Base-by-base conservation (phyloP, 116 monocot species). In the Dioscorea cayenensis region DNA sequence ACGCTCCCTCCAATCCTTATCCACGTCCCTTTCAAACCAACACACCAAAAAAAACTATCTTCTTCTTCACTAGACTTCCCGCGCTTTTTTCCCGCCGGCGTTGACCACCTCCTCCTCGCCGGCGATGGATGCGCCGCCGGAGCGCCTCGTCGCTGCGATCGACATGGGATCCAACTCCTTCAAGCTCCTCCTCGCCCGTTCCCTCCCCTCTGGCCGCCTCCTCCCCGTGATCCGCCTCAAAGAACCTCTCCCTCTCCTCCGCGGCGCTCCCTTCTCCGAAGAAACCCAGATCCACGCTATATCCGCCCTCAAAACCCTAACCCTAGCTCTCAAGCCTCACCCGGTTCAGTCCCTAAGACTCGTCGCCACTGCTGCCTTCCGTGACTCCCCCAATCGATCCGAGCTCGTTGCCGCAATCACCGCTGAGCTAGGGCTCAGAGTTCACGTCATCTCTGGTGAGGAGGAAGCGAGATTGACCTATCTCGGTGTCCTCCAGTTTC, bases 131-230 rank as follows among this genome's bases (percentile, higher is more conserved):
- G 55, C 55, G 55, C 14, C 55, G 55, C 5, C 55, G 55, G 55
- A 55, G 55, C 35, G 35, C 66, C 58, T 70, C 67, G 20, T 75
- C 17, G 80, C 75, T 9, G 64, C 80, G 13, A 71, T 80, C 65
- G 80, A 80, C 75, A 65, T 80, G 51, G 80, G 75, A 71, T 71
- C 75, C 20, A 76, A 69, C 71, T 80, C 80, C 65, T 71, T 76
- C 75, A 75, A 76, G 70, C 75, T 80, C 75, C 71, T 71, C 60
- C 14, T 80, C 48, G 64, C 63, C 59, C 35, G 38, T 14, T 11
- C 70, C 70, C 13, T 22, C 23, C 21, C 36, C 20, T 25, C 6
- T 20, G 67, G 60, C 66, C 60, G 61, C 48, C 43, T 76, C 80
- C 49, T 75, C 71, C 28, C 66, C 66, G n/a, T 75, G 32, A 28